Percentiles rank a stretch among this genome's conserved stretches.
These are phyloP conservation scores for Apiospora kogelbergensis DNA, from an alignment of 2,329 filamentous ascomycete genomes.

Conservation along the genomic window DNA sequence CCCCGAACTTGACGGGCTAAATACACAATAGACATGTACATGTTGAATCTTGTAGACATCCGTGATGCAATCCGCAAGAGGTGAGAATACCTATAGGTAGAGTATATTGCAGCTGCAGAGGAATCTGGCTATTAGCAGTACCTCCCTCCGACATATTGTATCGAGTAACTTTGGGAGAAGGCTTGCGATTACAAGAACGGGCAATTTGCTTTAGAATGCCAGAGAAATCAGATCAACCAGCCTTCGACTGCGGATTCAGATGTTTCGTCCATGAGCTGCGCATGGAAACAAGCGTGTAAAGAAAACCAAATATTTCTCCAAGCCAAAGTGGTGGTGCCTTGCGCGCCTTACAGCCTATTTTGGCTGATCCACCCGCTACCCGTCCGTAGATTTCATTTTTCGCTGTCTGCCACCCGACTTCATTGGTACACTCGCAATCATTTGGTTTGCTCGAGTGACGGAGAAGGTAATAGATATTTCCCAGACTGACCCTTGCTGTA, in stretches of 20 bases:
- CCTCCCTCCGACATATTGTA: too few species aligned
- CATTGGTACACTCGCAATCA: not conserved
- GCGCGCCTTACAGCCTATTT: not conserved
- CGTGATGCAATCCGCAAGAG: not conserved
- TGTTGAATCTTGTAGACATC: too few species aligned
- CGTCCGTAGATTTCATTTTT: not conserved
- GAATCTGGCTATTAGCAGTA: too few species aligned
- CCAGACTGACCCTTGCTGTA: not conserved
- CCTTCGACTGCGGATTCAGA: not conserved
- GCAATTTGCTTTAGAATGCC: not conserved
- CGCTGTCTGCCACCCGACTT: not conserved
- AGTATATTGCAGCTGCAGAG: not conserved
- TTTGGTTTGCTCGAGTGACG: not conserved
- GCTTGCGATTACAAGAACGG: too few species aligned
- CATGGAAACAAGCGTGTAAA: too few species aligned
- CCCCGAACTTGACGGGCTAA: not conserved
- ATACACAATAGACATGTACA: too few species aligned
- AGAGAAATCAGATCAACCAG: not conserved
- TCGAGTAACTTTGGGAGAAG: too few species aligned
- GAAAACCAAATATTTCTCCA: not conserved
- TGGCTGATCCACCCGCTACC: not conserved
- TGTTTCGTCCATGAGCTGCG: not conserved
- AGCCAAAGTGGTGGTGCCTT: not conserved
- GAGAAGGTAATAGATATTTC: not conserved
- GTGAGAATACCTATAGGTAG: not conserved